phyloP scores from a whole-genome alignment of 768 basidiomycete genomes.

The Hygrophoropsis aurantiaca region DNA sequence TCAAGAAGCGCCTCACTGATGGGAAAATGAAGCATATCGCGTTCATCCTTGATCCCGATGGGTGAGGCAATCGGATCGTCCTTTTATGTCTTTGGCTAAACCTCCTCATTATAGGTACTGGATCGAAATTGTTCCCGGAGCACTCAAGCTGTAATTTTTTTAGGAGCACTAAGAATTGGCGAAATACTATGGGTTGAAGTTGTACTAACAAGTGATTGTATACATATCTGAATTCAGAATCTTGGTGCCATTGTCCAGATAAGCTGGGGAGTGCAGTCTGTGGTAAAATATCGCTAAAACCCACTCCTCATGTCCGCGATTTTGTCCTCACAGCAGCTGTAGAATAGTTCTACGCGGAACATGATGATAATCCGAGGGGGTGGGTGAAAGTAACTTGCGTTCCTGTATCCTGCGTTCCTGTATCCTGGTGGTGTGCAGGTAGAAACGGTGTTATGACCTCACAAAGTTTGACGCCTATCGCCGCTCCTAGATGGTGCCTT shows the following conservation, averaged over 20 bases:
- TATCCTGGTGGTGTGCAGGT: no score
- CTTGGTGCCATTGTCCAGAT: neutral
- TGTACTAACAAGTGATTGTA: neutral
- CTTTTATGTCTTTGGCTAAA: neutral
- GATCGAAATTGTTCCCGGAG: constrained; percentile 53
- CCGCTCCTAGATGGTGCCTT: no score
- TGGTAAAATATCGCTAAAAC: neutral
- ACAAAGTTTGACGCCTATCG: no score
- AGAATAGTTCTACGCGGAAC: no score
- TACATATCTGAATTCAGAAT: neutral
- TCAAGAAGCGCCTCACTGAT: constrained; percentile 85
- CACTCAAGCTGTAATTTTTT: constrained; percentile 20
- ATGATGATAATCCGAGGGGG: neutral
- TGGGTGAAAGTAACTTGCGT: no score
- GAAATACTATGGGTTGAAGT: neutral
- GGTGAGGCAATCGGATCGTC: constrained; percentile 37
- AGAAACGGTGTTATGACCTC: no score
- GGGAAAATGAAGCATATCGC: constrained; percentile 86
- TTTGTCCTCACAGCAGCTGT: no score
- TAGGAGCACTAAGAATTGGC: neutral
- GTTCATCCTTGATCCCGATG: constrained; percentile 84
- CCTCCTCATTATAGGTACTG: constrained; percentile 44
- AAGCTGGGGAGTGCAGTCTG: neutral
- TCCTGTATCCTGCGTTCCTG: no score
- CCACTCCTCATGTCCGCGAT: neutral